These are phyloP conservation scores for Rhynchospora breviuscula DNA, from an alignment of 176 grass and related monocot genomes.

Conservation along the genomic window DNA sequence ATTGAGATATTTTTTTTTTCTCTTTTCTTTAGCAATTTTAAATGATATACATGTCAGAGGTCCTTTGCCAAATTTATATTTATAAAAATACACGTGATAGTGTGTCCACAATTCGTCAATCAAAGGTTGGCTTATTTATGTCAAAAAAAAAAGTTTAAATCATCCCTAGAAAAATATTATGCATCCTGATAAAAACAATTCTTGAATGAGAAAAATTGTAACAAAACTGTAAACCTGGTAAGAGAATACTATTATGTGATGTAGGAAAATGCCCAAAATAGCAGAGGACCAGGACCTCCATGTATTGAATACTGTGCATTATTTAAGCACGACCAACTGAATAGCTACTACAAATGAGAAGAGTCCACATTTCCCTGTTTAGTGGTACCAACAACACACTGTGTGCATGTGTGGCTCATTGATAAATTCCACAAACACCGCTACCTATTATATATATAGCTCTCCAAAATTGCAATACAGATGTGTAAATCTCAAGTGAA, in stretches of 20 bases:
- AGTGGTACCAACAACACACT: conserved; percentile 10
- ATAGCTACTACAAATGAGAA: conserved; percentile 1
- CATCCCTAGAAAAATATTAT: neutral
- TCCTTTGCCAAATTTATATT: neutral
- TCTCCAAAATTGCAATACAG: neutral
- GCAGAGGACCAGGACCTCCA: neutral
- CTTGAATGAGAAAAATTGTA: neutral
- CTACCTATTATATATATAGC: neutral
- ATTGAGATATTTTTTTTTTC: neutral
- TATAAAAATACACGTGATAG: too few relatives aligned
- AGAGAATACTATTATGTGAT: conserved; percentile 16
- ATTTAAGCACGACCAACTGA: neutral
- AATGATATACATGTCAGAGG: neutral
- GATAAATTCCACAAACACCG: neutral
- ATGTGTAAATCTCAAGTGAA: neutral
- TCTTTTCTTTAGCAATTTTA: neutral
- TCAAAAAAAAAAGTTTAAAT: neutral
- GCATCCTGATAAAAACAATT: neutral
- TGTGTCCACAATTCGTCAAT: neutral
- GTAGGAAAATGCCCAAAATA: neutral
- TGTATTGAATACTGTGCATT: neutral
- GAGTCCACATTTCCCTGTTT: neutral
- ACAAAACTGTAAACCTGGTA: neutral
- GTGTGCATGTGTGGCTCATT: conserved; percentile 17
- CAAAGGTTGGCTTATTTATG: neutral